Evolutionary conservation across 1,284 basidiomycete species (phyloP).

Genomic region (Tilletia indica): DNA sequence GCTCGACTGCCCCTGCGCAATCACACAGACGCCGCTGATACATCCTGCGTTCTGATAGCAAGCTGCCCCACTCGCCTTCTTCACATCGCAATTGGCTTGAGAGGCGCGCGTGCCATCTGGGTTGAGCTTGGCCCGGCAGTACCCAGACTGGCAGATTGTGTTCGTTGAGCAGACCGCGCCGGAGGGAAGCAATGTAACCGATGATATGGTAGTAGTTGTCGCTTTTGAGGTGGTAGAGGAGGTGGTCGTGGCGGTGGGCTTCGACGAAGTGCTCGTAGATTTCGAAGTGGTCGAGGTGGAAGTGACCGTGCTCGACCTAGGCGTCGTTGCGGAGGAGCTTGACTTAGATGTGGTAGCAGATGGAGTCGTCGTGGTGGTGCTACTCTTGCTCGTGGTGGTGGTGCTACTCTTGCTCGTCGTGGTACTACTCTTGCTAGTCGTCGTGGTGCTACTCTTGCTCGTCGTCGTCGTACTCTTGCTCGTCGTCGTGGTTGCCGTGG

Average conservation of each 20-base stretch:
- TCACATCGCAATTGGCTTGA: not conserved
- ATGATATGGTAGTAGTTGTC: not conserved
- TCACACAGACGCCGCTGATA: not conserved
- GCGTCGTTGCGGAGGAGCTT: not conserved
- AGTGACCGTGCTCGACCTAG: not conserved
- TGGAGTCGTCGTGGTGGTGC: not conserved
- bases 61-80: not conserved
- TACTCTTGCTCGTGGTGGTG: not conserved
- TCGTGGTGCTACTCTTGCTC: not conserved
- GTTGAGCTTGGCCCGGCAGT: constrained; percentile 1
- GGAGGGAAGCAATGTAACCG: not conserved
- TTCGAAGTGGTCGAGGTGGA: not conserved
- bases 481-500: not conserved
- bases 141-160: not conserved
- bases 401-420: not conserved
- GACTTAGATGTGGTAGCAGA: too few species aligned
- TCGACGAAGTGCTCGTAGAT: not conserved
- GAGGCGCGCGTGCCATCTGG: not conserved
- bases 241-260: not conserved
- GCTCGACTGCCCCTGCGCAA: constrained; percentile 1
- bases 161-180: not conserved
- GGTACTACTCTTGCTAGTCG: not conserved
- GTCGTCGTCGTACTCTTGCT: constrained; percentile 1
- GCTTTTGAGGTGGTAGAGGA: not conserved
- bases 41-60: not conserved